phyloP scores from a whole-genome alignment of 805 yeast genomes.

The Candida quercuum region DNA sequence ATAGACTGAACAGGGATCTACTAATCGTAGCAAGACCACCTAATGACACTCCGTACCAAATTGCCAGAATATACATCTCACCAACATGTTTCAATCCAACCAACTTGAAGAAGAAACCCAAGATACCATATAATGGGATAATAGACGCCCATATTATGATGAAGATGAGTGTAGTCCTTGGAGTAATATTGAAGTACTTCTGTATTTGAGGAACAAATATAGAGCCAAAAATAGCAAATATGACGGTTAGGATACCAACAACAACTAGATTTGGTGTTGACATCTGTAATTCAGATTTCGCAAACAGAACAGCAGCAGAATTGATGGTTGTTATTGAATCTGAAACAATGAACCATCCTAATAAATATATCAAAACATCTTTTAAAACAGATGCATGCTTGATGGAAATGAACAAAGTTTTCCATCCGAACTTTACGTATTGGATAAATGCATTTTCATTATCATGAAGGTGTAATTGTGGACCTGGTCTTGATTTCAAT shows the following conservation, averaged over 20 bases:
- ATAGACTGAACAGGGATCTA: conserved; percentile 59
- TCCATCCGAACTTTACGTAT: conserved; percentile 58
- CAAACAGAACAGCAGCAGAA: conserved; percentile 73
- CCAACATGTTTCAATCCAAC: conserved; percentile 57
- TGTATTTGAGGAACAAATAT: conserved; percentile 44
- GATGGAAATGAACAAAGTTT: conserved; percentile 48
- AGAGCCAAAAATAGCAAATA: conserved; percentile 67
- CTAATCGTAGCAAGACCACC: conserved; percentile 72
- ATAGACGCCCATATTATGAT: conserved; percentile 56
- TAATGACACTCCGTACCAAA: conserved; percentile 71
- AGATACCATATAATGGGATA: conserved; percentile 67
- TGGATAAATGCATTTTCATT: conserved; percentile 15
- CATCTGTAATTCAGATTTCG: conserved; percentile 67
- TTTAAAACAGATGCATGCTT: conserved; percentile 52
- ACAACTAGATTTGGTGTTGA: conserved; percentile 57
- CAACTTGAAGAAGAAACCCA: conserved; percentile 51
- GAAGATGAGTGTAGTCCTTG: conserved; percentile 44
- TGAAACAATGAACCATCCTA: conserved; percentile 74
- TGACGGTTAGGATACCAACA: conserved; percentile 60
- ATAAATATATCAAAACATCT: conserved; percentile 60
- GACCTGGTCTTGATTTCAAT: conserved; percentile 41
- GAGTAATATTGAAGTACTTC: conserved; percentile 31
- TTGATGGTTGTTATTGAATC: conserved; percentile 77
- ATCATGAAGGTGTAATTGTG: conserved; percentile 24
- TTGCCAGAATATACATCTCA: conserved; percentile 65